Base-by-base conservation (phyloP, 176 grass and related monocot species). In the Thalia dealbata region DNA sequence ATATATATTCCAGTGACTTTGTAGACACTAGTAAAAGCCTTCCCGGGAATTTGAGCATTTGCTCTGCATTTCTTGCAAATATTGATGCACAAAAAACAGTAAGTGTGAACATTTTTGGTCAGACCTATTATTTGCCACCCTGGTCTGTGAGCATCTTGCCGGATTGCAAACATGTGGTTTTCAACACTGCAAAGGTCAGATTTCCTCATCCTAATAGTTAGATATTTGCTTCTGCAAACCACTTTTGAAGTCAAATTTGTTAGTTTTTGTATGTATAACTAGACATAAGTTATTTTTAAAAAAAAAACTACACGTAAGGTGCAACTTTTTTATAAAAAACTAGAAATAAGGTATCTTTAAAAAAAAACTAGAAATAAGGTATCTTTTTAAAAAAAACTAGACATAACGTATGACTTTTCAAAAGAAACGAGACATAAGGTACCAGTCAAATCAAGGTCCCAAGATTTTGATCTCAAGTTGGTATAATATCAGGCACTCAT, bases 101-200 rank as follows among this genome's bases (percentile, higher is more conserved):
- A n/a, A 86, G 78, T 62, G 89, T 96, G 43, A 78, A 69, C 81
- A 90, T 96, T 61, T 90, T 96, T 74, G 89, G 84, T 44, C 78
- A 82, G 90, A 80, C 73, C 78, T 96, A 86, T 79, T 82, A 61
- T 80, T 78, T 96, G 72, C 87, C 87, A 44, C 93, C 93, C 42
- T 96, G 93, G 93, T 96, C 93, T 75, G 93, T 96, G 64, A 96
- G 89, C 82, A 90, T 96, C 80, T 86, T 96, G 65, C 89, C 93
- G 77, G 82, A 96, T 74, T 92, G 93, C 81, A 84, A 86, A 82
- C 87, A 87, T 45, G 82, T 90, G 54, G 93, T 84, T 79, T 90
- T 86, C 80, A 96, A 96, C 77, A 91, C 92, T 83, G 92, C 92
- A 13, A 76, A 15, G 82, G 92, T 91, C n/a, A 83, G 78, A 76